Conservation (phyloP, 2,329 filamentous ascomycete species). For the Sarocladium kiliense region DNA sequence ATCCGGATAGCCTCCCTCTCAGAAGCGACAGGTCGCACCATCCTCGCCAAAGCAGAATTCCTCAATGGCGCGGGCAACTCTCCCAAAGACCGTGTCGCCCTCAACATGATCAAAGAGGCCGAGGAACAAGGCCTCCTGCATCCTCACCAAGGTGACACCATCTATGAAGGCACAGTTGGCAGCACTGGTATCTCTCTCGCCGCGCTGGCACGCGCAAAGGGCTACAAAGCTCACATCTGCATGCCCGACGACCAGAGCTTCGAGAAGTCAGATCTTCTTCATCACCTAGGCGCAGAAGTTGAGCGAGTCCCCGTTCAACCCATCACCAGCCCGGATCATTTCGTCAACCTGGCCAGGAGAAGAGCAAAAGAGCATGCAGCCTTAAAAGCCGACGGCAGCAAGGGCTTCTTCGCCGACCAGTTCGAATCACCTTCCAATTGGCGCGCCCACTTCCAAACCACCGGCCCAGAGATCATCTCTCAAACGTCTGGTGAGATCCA, state of each 20-base stretch:
- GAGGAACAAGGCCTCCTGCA: constrained; percentile 71
- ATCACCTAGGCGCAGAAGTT: constrained; percentile 86
- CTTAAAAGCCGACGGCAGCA: constrained; percentile 51
- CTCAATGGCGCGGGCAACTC: constrained; percentile 91
- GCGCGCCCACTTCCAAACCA: constrained; percentile 73
- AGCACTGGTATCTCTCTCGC: constrained; percentile 95
- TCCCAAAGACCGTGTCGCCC: constrained; percentile 90
- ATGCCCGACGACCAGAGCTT: constrained; percentile 89
- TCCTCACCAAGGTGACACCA: constrained; percentile 81
- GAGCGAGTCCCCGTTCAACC: constrained; percentile 86
- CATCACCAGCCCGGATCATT: constrained; percentile 90
- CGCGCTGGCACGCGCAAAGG: constrained; percentile 78
- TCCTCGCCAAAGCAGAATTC: constrained; percentile 93
- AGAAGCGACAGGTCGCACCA: constrained; percentile 79
- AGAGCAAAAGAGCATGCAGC: constrained; percentile 71
- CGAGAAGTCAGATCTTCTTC: constrained; percentile 85
- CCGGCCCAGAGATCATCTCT: constrained; percentile 81
- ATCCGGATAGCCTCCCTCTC: constrained; percentile 82
- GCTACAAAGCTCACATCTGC: constrained; percentile 91
- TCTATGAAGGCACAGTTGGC: constrained; percentile 96
- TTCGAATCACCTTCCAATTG: constrained; percentile 92
- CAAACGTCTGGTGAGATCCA: constrained; percentile 73
- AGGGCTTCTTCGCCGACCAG: constrained; percentile 92
- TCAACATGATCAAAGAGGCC: constrained; percentile 80
- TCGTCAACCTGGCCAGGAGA: constrained; percentile 82